phyloP scores from a whole-genome alignment of 2,329 filamentous ascomycete species.

The Elsinoe perseae region DNA sequence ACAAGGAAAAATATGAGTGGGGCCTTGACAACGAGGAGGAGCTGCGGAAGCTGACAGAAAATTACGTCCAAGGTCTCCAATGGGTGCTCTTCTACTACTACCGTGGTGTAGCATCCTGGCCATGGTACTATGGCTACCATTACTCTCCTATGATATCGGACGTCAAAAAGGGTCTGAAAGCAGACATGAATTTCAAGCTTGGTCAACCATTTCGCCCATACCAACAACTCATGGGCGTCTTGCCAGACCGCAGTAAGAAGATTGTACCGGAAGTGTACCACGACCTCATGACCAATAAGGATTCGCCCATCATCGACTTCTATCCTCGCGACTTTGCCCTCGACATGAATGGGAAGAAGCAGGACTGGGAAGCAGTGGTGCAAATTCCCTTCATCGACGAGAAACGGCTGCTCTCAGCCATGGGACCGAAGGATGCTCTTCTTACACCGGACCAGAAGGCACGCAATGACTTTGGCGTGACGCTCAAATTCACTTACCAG shows the following conservation, averaged over 20 bases:
- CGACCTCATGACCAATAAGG: slow-evolving; percentile 80
- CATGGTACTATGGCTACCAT: slow-evolving; percentile 96
- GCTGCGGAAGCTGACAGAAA: slow-evolving; percentile 75
- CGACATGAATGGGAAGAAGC: slow-evolving; percentile 99
- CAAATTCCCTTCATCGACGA: slow-evolving; percentile 99
- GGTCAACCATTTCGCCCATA: slow-evolving; percentile 93
- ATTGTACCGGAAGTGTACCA: slow-evolving; percentile 87
- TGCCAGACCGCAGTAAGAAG: slow-evolving; percentile 93
- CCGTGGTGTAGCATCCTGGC: slow-evolving; percentile 92
- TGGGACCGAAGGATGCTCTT: slow-evolving; percentile 72
- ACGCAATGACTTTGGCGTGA: slow-evolving; percentile 85
- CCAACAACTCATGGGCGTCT: slow-evolving; percentile 95
- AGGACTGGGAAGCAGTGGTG: slow-evolving; percentile 98
- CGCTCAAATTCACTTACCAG: slow-evolving; percentile 86
- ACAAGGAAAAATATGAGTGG: slow-evolving; percentile 86
- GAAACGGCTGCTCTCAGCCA: slow-evolving; percentile 71
- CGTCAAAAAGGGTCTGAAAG: slow-evolving; percentile 77
- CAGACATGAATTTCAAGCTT: slow-evolving; percentile 83
- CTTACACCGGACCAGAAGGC: slow-evolving; percentile 70
- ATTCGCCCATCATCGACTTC: slow-evolving; percentile 94
- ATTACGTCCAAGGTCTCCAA: slow-evolving; percentile 94
- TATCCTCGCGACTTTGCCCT: slow-evolving; percentile 95
- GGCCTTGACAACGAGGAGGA: slow-evolving; percentile 71
- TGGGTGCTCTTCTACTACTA: slow-evolving; percentile 99
- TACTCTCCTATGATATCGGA: slow-evolving; percentile 97